A percentile compares a stretch with the other conserved stretches of the same genome.
Conservation (phyloP, 768 basidiomycete species). For the Rhodosporidiobolus odoratus region DNA sequence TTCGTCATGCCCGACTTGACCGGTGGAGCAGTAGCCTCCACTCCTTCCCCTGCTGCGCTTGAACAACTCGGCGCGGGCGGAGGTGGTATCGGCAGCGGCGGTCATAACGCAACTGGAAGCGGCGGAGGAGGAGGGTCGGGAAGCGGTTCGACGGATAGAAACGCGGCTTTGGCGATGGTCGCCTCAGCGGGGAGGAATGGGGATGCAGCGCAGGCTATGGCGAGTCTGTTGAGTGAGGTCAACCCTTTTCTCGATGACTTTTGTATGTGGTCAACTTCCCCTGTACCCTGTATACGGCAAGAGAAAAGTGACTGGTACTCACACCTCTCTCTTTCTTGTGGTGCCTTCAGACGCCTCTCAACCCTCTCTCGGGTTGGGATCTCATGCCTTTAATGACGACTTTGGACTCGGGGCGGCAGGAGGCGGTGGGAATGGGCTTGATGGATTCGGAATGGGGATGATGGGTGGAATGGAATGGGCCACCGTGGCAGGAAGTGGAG, state of each 20-base stretch:
- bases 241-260: constrained; percentile 30
- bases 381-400: constrained; percentile 24
- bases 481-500: no score
- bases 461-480: no score
- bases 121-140: neutral
- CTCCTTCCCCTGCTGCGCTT: neutral
- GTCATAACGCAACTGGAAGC: neutral
- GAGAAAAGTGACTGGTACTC: no score
- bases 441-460: neutral
- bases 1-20: constrained; percentile 22
- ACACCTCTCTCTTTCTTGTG: neutral
- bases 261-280: neutral
- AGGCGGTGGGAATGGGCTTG: neutral
- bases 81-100: neutral
- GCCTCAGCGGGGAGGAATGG: neutral
- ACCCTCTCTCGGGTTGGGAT: constrained; percentile 6
- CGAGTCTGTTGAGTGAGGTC: constrained; percentile 12
- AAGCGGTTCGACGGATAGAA: neutral
- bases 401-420: constrained; percentile 18
- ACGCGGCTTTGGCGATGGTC: neutral
- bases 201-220: constrained; percentile 27
- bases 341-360: constrained; percentile 10
- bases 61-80: neutral
- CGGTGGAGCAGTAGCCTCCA: neutral
- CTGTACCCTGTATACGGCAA: no score